A percentile compares a stretch with the other conserved stretches of the same genome.
phyloP scores from a whole-genome alignment of 805 yeast species.

The Yarrowia phangngaensis region DNA sequence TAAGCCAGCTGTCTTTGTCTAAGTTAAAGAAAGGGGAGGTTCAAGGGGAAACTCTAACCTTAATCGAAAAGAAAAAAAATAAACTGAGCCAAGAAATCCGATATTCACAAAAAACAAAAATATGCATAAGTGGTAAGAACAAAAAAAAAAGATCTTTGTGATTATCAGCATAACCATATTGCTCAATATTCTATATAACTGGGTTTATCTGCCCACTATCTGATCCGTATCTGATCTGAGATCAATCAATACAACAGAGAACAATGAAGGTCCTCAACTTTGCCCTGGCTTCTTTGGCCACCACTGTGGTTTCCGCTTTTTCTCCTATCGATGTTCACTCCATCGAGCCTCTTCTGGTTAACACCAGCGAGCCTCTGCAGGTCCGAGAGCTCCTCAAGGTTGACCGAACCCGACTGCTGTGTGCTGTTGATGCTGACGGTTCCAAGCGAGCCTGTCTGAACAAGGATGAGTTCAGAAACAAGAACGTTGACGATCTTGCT shows the following conservation, averaged over 20 bases:
- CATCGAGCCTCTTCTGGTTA: conserved; percentile 12
- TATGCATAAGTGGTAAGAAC: too few relatives aligned
- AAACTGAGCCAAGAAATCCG: too few relatives aligned
- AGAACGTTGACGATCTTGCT: conserved; percentile 1
- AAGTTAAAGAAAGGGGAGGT: too few relatives aligned
- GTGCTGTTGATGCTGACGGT: conserved; percentile 9
- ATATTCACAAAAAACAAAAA: too few relatives aligned
- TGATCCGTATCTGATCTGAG: too few relatives aligned
- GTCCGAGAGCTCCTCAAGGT: conserved; percentile 11
- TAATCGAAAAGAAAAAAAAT: too few relatives aligned
- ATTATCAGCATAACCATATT: too few relatives aligned
- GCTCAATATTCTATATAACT: too few relatives aligned
- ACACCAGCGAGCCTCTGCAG: conserved; percentile 9
- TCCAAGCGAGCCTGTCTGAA: conserved; percentile 1
- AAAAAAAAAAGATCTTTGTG: too few relatives aligned
- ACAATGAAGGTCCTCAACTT: not conserved
- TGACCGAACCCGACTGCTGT: conserved; percentile 2
- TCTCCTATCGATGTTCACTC: conserved; percentile 8
- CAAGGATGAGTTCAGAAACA: not conserved
- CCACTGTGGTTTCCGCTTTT: not conserved
- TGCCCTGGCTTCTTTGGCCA: not conserved
- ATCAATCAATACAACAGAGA: not conserved
- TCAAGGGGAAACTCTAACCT: too few relatives aligned
- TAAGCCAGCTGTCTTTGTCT: too few relatives aligned
- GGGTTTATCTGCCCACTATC: too few relatives aligned